These are phyloP conservation scores for Pyronema domesticum DNA, from an alignment of 495 filamentous ascomycete genomes.

Conservation along the genomic window DNA sequence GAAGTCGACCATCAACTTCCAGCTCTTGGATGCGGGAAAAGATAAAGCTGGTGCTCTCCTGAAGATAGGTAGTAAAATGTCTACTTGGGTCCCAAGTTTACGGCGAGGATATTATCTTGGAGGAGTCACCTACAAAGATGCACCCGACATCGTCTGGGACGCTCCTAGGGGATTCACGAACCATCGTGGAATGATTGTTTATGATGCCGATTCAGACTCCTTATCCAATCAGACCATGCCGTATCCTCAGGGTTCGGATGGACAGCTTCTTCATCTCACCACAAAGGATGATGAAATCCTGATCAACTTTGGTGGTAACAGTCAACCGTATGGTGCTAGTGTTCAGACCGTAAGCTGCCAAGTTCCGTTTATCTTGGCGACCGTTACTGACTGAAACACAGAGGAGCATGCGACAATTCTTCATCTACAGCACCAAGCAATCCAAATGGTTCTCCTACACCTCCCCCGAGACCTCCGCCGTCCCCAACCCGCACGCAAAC, in stretches of 20 bases:
- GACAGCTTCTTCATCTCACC: neutral
- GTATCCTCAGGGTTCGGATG: neutral
- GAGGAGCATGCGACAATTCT: constrained; percentile 5
- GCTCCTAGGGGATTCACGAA: neutral
- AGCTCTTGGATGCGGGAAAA: neutral
- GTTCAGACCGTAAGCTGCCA: neutral
- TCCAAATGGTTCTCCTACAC: constrained; percentile 7
- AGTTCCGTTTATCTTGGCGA: neutral
- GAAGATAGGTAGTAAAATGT: neutral
- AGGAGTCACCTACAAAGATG: neutral
- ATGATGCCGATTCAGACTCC: neutral
- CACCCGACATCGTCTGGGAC: neutral
- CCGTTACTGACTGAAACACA: neutral
- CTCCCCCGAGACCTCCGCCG: neutral
- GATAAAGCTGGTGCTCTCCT: neutral
- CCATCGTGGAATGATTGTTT: constrained; percentile 1
- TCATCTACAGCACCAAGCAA: constrained; percentile 9
- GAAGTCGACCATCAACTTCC: neutral
- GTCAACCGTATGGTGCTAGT: neutral
- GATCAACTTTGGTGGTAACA: constrained; percentile 6
- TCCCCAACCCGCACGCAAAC: constrained; percentile 1
- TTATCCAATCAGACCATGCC: constrained; percentile 7
- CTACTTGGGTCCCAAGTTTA: constrained; percentile 3
- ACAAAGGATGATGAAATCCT: constrained; percentile 6
- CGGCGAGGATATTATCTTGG: constrained; percentile 3